These are phyloP conservation scores for Botrytis squamosa DNA, from an alignment of 2,329 filamentous ascomycete genomes.

Conservation along the genomic window DNA sequence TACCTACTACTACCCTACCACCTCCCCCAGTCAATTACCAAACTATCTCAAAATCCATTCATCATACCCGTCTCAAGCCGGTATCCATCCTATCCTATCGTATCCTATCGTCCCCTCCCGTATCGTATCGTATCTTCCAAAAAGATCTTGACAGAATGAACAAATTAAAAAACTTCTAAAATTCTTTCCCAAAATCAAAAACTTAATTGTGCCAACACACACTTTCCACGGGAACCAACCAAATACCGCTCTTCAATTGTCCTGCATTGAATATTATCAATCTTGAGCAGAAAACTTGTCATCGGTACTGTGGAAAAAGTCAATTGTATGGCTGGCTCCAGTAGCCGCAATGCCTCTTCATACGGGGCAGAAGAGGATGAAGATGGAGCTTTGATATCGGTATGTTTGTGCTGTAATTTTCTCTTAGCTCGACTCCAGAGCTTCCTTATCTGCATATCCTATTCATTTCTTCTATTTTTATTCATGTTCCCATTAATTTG, in stretches of 20 bases:
- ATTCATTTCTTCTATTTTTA: not conserved
- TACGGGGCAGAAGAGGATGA: conserved; percentile 34
- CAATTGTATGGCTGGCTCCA: conserved; percentile 38
- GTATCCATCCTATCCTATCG: no score
- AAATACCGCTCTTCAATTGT: not conserved
- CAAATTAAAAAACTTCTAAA: conserved; percentile 15
- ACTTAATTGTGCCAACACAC: conserved; percentile 7
- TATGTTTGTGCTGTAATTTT: conserved; percentile 27
- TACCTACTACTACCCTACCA: not conserved
- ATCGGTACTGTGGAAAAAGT: conserved; percentile 8
- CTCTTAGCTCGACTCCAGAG: conserved; percentile 1
- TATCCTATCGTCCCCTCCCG: no score
- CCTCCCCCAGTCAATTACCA: not conserved
- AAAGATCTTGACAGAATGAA: conserved; percentile 7
- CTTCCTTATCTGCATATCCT: not conserved
- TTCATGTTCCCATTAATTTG: not conserved
- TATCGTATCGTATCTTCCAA: no score
- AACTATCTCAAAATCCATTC: not conserved
- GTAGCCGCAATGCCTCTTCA: conserved; percentile 39
- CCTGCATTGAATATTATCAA: conserved; percentile 17
- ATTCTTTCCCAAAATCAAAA: not conserved
- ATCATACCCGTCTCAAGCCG: not conserved
- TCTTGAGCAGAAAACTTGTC: not conserved
- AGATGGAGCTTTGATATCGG: conserved; percentile 39
- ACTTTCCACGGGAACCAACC: conserved; percentile 10